Evolutionary conservation across 179 eudicot species (phyloP).

Genomic region (Pouteria campechiana): DNA sequence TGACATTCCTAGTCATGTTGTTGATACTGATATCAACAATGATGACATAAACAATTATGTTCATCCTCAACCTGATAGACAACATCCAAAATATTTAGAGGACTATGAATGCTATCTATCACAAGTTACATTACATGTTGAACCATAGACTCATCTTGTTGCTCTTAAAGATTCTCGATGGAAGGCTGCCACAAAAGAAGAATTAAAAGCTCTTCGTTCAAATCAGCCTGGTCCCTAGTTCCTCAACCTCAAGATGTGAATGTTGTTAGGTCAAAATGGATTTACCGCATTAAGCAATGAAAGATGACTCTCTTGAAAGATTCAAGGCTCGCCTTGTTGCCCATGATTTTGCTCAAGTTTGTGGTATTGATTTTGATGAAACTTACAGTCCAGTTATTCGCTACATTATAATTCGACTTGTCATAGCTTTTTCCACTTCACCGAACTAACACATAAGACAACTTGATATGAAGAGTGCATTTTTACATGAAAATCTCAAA

Average conservation of each 20-base stretch:
- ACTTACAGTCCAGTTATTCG: not conserved
- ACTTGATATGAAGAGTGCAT: too few relatives aligned
- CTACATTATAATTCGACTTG: too few relatives aligned
- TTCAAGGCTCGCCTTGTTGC: not conserved
- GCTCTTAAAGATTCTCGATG: not conserved
- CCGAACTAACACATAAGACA: not conserved
- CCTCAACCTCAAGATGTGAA: not conserved
- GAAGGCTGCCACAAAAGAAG: not conserved
- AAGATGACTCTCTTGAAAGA: too few relatives aligned
- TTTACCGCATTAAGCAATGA: not conserved
- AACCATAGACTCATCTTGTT: not conserved
- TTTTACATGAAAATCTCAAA: too few relatives aligned
- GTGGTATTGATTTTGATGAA: not conserved
- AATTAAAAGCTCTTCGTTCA: not conserved
- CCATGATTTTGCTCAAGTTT: not conserved
- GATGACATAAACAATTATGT: too few relatives aligned
- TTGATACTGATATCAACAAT: too few relatives aligned
- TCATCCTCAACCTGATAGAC: not conserved
- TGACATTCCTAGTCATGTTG: too few relatives aligned
- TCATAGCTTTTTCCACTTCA: not conserved
- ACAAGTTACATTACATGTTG: not conserved
- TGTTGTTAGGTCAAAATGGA: not conserved
- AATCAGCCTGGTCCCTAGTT: not conserved
- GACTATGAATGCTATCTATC: too few relatives aligned
- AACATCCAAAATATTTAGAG: not conserved